Evolutionary conservation across 257 asterid species (phyloP).

Genomic region (Nicotiana noctiflora): DNA sequence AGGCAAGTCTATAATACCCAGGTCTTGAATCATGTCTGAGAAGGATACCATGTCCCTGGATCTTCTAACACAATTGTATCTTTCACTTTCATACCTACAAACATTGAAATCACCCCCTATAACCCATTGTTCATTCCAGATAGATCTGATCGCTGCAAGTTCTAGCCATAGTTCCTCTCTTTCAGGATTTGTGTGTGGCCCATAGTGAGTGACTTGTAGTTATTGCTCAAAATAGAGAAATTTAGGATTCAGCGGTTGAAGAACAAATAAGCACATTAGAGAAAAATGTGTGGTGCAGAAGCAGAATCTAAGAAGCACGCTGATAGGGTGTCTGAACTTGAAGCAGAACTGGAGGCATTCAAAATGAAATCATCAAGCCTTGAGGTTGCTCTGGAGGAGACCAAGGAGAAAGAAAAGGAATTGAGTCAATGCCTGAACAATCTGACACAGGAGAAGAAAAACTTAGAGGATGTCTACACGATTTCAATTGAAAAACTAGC

Average conservation of each 20-base stretch:
- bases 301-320: conserved; percentile 38
- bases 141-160: too few relatives aligned
- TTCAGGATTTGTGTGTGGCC: too few relatives aligned
- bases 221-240: conserved; percentile 69
- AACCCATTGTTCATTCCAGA: too few relatives aligned
- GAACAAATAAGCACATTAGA: conserved; percentile 57
- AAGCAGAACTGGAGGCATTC: conserved; percentile 53
- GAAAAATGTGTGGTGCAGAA: conserved; percentile 43
- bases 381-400: conserved; percentile 50
- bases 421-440: conserved; percentile 32
- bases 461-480: conserved; percentile 42
- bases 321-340: conserved; percentile 56
- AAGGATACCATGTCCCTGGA: too few relatives aligned
- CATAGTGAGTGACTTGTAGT: conserved; percentile 48
- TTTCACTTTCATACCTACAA: too few relatives aligned
- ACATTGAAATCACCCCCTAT: too few relatives aligned
- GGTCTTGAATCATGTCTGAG: too few relatives aligned
- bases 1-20: too few relatives aligned
- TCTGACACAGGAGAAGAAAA: conserved; percentile 54
- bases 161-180: too few relatives aligned
- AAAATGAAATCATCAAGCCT: conserved; percentile 55
- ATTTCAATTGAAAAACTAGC: conserved; percentile 52
- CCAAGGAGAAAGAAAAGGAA: conserved; percentile 64
- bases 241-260: conserved; percentile 73
- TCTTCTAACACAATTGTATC: too few relatives aligned